Percentiles rank a stretch among this genome's conserved stretches.
Conservation (phyloP, 2,329 filamentous ascomycete species). For the Xylaria sp. region DNA sequence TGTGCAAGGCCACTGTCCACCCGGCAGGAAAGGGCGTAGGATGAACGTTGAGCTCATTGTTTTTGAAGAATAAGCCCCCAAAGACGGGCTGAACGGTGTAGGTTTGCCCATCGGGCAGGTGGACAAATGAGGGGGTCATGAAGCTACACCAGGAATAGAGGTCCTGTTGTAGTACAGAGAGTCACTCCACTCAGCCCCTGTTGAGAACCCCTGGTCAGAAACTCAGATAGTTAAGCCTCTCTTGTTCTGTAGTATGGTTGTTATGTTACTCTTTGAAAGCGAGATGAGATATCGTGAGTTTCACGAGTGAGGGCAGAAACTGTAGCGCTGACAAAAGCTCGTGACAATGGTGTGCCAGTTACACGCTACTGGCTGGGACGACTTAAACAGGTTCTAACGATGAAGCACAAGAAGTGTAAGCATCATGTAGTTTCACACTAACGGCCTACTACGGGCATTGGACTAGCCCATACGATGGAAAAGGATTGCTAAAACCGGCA, state of each 20-base stretch:
- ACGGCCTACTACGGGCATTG: not conserved
- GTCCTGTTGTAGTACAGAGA: not conserved
- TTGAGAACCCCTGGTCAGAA: not conserved
- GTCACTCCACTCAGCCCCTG: not conserved
- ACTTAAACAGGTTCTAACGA: not conserved
- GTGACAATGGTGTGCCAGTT: not conserved
- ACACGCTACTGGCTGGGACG: not conserved
- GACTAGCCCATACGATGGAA: slow-evolving; percentile 10
- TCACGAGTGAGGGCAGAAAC: not conserved
- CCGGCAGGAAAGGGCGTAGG: slow-evolving; percentile 81
- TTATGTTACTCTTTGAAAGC: not conserved
- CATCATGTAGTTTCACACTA: slow-evolving; percentile 13
- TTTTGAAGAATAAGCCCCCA: slow-evolving; percentile 90
- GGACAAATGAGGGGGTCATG: slow-evolving; percentile 61
- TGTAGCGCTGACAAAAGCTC: not conserved
- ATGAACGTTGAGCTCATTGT: slow-evolving; percentile 76
- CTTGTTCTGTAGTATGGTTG: not conserved
- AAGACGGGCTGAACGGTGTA: slow-evolving; percentile 87
- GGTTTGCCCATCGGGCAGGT: slow-evolving; percentile 88
- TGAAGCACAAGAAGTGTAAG: not conserved
- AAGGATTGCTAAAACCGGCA: slow-evolving; percentile 29
- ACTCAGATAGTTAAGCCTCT: not conserved
- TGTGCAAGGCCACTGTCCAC: slow-evolving; percentile 90
- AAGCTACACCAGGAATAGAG: slow-evolving; percentile 4
- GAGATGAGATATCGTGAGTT: not conserved